phyloP scores from a whole-genome alignment of 2,329 filamentous ascomycete species.

The Pseudophaeomoniella oleicola region DNA sequence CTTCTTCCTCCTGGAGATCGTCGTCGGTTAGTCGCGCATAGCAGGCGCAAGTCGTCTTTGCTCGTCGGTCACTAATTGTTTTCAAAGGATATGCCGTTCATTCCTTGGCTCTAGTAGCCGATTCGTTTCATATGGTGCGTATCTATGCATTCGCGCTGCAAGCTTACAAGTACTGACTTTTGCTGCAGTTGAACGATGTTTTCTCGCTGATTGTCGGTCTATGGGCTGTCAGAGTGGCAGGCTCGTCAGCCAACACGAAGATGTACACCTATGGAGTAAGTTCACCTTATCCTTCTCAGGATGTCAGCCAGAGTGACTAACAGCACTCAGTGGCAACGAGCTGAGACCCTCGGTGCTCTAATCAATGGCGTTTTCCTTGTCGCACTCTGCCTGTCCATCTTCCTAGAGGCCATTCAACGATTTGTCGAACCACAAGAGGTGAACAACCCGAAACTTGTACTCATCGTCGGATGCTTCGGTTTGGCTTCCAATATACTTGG shows the following conservation, averaged over 20 bases:
- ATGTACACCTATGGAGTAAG: constrained; percentile 88
- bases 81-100: constrained; percentile 60
- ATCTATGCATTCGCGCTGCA: not conserved
- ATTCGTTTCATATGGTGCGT: constrained; percentile 93
- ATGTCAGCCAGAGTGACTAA: no score
- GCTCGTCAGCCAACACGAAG: constrained; percentile 64
- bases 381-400: constrained; percentile 88
- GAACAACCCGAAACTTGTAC: constrained; percentile 67
- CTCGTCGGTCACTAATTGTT: constrained; percentile 4
- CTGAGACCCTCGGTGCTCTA: constrained; percentile 88
- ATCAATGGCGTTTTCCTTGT: constrained; percentile 97
- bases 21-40: constrained; percentile 39
- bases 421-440: constrained; percentile 86
- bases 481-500: constrained; percentile 80
- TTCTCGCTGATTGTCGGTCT: constrained; percentile 82
- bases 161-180: not conserved
- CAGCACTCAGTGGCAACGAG: constrained; percentile 66
- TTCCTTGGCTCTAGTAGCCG: constrained; percentile 84
- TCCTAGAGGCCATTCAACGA: constrained; percentile 84
- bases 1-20: constrained; percentile 84
- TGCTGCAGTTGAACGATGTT: constrained; percentile 74
- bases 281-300: constrained; percentile 9
- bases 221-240: constrained; percentile 87
- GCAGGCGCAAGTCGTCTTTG: not conserved
- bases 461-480: constrained; percentile 76